Conservation (phyloP, 2,329 filamentous ascomycete species). For the Calonectria leucothoes region DNA sequence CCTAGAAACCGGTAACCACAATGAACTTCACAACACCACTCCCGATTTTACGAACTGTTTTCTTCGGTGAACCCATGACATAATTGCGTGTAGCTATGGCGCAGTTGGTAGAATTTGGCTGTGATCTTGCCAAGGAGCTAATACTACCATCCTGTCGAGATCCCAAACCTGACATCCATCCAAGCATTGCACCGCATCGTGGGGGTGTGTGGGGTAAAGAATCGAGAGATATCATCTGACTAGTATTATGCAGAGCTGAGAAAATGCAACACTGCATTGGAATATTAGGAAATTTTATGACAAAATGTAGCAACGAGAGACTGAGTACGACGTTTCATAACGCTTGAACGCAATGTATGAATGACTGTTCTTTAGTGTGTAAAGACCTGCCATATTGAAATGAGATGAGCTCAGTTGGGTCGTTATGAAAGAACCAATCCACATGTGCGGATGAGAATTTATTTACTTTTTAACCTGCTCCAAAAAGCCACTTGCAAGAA, state of each 20-base stretch:
- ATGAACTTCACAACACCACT: not conserved
- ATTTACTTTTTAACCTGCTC: not conserved
- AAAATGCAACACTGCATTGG: not conserved
- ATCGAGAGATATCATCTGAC: not conserved
- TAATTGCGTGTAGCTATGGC: constrained; percentile 5
- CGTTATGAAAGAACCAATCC: not conserved
- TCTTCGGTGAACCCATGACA: not conserved
- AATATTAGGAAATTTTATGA: not conserved
- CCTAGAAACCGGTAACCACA: not conserved
- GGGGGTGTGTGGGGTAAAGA: not conserved
- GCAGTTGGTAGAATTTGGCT: constrained; percentile 4
- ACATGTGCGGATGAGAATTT: not conserved
- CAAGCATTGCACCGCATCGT: not conserved
- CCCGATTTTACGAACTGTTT: not conserved
- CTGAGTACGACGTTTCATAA: not conserved
- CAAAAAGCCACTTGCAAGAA: not conserved
- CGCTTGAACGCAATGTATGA: not conserved
- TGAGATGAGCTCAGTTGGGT: not conserved
- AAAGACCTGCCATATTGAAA: not conserved
- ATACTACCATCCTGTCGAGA: not conserved
- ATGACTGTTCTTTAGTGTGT: not conserved
- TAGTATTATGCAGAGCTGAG: too few relatives aligned
- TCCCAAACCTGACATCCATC: not conserved
- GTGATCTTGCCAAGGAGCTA: constrained; percentile 4
- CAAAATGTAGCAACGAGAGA: not conserved